A percentile compares a stretch with the other conserved stretches of the same genome.
Conservation (phyloP, 192 early-diverging fungal genomes). For the Rhizophagus prolifer region DNA sequence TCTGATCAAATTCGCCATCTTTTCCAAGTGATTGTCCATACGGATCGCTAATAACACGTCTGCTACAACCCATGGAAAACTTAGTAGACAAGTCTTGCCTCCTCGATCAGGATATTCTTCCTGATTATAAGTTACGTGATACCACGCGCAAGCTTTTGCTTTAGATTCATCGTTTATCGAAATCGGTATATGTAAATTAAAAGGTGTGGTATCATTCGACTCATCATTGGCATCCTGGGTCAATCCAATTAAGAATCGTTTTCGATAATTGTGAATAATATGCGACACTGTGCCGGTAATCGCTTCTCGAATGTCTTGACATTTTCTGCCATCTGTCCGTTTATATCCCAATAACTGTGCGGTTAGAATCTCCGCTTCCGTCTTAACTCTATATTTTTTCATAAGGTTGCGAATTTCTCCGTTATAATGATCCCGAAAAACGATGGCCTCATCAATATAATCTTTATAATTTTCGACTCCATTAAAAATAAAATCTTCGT, state of each 20-base stretch:
- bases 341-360: not conserved
- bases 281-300: not conserved
- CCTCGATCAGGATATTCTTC: not conserved
- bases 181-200: not conserved
- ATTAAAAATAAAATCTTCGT: not conserved
- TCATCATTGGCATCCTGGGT: not conserved
- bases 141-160: conserved; percentile 25
- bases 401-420: not conserved
- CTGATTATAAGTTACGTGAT: conserved; percentile 15
- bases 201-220: not conserved
- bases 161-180: conserved; percentile 20
- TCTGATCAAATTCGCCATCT: no score
- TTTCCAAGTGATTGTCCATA: not conserved
- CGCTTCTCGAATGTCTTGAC: not conserved
- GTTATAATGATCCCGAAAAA: not conserved
- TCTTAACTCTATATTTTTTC: conserved; percentile 12
- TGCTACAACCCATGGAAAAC: conserved; percentile 24
- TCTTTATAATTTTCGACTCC: conserved; percentile 2
- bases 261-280: not conserved
- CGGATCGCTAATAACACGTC: conserved; percentile 3
- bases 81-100: not conserved
- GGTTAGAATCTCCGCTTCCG: conserved; percentile 23
- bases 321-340: not conserved
- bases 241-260: not conserved
- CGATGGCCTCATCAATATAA: not conserved